Base-by-base conservation (phyloP, 179 eudicot genomes). In the Corrigiola litoralis region DNA sequence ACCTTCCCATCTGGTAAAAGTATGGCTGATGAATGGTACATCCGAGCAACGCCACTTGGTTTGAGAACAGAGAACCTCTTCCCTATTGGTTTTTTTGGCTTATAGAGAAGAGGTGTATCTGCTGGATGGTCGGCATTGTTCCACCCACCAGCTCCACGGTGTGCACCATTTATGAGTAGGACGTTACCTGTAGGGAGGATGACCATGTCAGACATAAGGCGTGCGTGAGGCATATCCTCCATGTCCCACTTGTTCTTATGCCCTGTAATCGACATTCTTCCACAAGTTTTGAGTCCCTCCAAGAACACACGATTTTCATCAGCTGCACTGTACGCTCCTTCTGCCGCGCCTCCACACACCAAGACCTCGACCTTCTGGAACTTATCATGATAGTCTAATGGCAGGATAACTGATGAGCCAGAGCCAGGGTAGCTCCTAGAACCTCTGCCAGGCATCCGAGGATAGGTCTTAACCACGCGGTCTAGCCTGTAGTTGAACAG, bases 341-440 rank as follows among this genome's bases (percentile, higher is more conserved):
- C 59, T 3, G 80, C 77, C 4, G 80, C 80, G 6, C 92, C 92
- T 0, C 97, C 97, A 17, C 97, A 90, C 0, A 90, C 64, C 51
- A 90, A 4, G 37, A 90, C 87, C 63, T 88, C 94, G 2, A 68
- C 70, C 37, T 51, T 67, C 24, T 63, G 59, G 45, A 68, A 77
- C 13, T 47, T 50, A 51, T 77, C 71, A 5, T 18, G 44, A 47
- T 77, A 71, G 23, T 62, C 62, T 11, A 72, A 33, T 17, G 80
- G 80, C 25, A 77, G 52, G 20, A 77, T 63, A 41, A 77, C 71
- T 4, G 77, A 77, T 10, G 80, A 77, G 14, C 80, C 80, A 0
- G 80, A 58, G 20, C 77, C 61, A 0, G 80, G 80, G 71, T 72
- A 77, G 58, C 63, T 68, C 36, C 80, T 65, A 0, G 77, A 64